Percentiles rank a stretch among this genome's conserved stretches.
Evolutionary conservation across 805 yeast species (phyloP).

Genomic region (Starmera amethionina): DNA sequence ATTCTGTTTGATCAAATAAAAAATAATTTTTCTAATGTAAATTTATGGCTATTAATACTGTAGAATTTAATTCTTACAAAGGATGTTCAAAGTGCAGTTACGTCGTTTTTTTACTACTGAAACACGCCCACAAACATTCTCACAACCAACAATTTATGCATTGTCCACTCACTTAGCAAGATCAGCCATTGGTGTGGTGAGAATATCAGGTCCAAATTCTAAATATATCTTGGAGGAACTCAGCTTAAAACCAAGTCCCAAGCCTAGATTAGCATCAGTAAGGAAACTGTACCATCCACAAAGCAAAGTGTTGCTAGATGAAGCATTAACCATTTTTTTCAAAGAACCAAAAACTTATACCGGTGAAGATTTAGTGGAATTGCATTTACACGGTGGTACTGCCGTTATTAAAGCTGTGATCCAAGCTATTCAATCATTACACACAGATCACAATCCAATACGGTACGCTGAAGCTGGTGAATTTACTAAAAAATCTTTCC

Average conservation of each 20-base stretch:
- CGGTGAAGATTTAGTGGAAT: slow-evolving; percentile 83
- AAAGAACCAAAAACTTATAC: slow-evolving; percentile 73
- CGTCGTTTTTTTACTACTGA: no score
- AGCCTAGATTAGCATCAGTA: slow-evolving; percentile 46
- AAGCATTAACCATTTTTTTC: slow-evolving; percentile 64
- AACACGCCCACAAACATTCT: no score
- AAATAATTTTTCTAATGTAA: no score
- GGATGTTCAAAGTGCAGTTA: no score
- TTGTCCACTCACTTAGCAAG: slow-evolving; percentile 74
- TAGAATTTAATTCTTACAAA: no score
- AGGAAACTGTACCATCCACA: slow-evolving; percentile 42
- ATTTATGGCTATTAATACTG: no score
- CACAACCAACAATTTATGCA: slow-evolving; percentile 74
- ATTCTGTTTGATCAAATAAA: no score
- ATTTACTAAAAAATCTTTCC: slow-evolving; percentile 78
- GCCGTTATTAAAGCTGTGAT: slow-evolving; percentile 71
- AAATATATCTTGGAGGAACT: slow-evolving; percentile 32
- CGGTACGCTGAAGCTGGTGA: slow-evolving; percentile 92
- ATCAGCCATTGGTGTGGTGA: slow-evolving; percentile 79
- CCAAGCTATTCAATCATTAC: slow-evolving; percentile 45
- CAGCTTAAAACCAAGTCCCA: slow-evolving; percentile 33
- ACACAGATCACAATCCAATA: slow-evolving; percentile 37
- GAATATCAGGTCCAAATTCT: slow-evolving; percentile 71
- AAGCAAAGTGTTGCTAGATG: slow-evolving; percentile 47
- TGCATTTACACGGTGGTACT: slow-evolving; percentile 91